Percentiles rank a stretch among this genome's conserved stretches.
Evolutionary conservation across 768 basidiomycete species (phyloP).

Genomic region (Pleurotus sapidus): DNA sequence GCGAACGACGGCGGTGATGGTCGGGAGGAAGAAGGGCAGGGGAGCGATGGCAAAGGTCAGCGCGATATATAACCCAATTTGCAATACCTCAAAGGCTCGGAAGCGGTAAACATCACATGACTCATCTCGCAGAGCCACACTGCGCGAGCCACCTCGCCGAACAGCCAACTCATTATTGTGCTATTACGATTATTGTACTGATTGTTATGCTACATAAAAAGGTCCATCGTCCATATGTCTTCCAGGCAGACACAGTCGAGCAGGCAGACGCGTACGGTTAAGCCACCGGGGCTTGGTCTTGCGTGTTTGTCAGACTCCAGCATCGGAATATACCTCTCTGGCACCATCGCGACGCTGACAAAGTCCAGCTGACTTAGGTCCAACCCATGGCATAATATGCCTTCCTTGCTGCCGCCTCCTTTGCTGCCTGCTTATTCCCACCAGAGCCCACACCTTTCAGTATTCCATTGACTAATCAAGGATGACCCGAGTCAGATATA

Average conservation of each 20-base stretch:
- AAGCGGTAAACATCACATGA: conserved; percentile 5
- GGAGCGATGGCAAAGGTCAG: conserved; percentile 1
- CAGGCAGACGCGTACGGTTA: too few species aligned
- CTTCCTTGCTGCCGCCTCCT: conserved; percentile 71
- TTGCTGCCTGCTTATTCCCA: conserved; percentile 70
- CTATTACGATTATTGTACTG: not conserved
- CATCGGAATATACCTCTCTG: not conserved
- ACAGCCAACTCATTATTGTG: not conserved
- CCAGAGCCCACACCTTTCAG: conserved; percentile 65
- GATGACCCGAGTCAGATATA: conserved; percentile 8
- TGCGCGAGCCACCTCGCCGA: too few species aligned
- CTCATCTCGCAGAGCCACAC: too few species aligned
- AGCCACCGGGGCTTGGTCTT: not conserved
- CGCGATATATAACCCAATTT: conserved; percentile 4
- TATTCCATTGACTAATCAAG: conserved; percentile 61
- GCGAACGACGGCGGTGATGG: conserved; percentile 1
- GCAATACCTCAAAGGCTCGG: not conserved
- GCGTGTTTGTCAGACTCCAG: not conserved
- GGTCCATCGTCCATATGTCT: too few species aligned
- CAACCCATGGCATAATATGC: conserved; percentile 78
- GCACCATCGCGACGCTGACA: not conserved
- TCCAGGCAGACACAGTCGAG: too few species aligned
- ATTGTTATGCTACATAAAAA: not conserved
- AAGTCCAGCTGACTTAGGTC: conserved; percentile 29
- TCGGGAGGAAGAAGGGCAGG: not conserved